phyloP scores from a whole-genome alignment of 257 asterid genomes.

The Solanum paucissectum region DNA sequence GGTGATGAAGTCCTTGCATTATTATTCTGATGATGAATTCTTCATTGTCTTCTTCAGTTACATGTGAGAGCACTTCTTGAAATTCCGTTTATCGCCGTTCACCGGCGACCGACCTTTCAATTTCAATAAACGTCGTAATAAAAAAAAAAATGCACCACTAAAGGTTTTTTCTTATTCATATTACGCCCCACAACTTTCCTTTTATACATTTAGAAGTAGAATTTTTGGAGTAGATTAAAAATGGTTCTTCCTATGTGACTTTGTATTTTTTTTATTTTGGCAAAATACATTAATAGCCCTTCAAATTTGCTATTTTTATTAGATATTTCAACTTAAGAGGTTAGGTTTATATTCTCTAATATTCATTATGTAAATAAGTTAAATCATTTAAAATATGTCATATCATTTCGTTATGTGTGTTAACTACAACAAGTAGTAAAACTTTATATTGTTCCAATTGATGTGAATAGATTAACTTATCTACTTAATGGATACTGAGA shows the following conservation, averaged over 20 bases:
- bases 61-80: neutral
- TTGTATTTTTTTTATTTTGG: too few relatives aligned
- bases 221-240: neutral
- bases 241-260: neutral
- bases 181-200: neutral
- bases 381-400: neutral
- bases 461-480: neutral
- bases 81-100: neutral
- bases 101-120: neutral
- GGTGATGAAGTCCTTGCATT: conserved; percentile 98
- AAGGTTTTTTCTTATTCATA: neutral
- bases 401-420: neutral
- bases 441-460: neutral
- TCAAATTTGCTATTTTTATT: neutral
- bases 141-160: neutral
- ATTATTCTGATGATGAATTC: neutral
- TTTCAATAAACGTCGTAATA: neutral
- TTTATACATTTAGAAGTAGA: neutral
- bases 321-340: neutral
- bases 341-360: neutral
- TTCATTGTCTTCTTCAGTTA: neutral
- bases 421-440: neutral
- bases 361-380: neutral
- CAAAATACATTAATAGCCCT: neutral
- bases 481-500: neutral